Evolutionary conservation across 441 rosid genomes (phyloP), one percentile per base, ranked within the genome.

Genomic region (Populus hybrid): DNA sequence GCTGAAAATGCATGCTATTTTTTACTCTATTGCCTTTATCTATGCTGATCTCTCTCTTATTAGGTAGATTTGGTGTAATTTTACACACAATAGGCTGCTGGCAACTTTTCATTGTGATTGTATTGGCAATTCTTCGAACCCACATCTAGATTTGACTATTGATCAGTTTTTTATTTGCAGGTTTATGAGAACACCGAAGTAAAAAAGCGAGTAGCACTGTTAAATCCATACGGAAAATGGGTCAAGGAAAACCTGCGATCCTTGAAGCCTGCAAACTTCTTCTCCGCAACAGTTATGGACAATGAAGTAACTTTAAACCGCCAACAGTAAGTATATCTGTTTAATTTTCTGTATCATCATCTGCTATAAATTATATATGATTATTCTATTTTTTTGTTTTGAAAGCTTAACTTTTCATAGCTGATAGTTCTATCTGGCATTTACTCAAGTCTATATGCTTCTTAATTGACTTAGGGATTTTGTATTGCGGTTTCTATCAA

Each of bases 171-270:
- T 83, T 79, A 77, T 86, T 80, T 86, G 72, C 82, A 96, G 99
- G 99, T 96, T 72, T 94, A 86, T 82, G 99, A 96, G 87, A 96
- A 96, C 69, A 92, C 98, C 29, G 98, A 94, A 75, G 99, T 96
- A 31, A 96, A 96, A 86, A 96, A 90, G 87, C 79, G 87, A 81
- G 89, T 94, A 65, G 98, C 99, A 65, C 88, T 89, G 69, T 83
- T 81, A 77, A 88, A 94, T 87, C 98, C 98, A 0, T 96, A 89
- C 74, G 97, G 99, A 78, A 88, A 91, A 76, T 96, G 99, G 99
- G 83, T 91, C 21, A 78, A 87, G 76, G 95, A 93, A 87, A 96
- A 96, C 82, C 76, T 87, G 82, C 87, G 93, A 76, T 83, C 89
- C 83, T 82, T 94, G 85, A 93, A 94, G 83, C 93, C 93, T 68